Evolutionary conservation across 768 basidiomycete species (phyloP).

Genomic region (Mycena venus): DNA sequence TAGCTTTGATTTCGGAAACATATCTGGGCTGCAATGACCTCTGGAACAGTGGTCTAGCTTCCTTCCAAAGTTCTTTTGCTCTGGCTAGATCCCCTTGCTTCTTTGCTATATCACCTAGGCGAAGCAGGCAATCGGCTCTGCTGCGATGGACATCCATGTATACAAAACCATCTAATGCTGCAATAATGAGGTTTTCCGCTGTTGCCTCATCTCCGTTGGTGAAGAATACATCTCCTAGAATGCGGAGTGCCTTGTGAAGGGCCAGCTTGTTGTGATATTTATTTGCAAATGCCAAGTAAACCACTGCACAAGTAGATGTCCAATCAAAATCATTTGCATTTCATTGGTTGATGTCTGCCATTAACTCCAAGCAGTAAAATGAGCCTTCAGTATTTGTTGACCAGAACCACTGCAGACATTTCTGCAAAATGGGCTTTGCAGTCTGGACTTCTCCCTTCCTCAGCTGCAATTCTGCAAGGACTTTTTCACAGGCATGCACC

Average conservation of each 20-base stretch:
- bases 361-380: neutral
- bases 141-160: neutral
- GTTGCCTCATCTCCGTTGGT: neutral
- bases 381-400: neutral
- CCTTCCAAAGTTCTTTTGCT: neutral
- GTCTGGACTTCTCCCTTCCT: neutral
- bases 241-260: neutral
- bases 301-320: neutral
- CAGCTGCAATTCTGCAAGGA: neutral
- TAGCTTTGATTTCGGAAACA: neutral
- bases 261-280: neutral
- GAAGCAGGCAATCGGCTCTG: neutral
- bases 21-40: neutral
- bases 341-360: neutral
- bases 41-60: constrained; percentile 2
- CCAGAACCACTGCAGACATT: neutral
- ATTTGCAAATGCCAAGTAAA: neutral
- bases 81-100: neutral
- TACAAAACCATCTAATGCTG: neutral
- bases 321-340: too few species aligned
- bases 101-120: neutral
- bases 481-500: neutral
- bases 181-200: neutral
- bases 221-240: neutral
- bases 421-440: neutral